Base-by-base conservation (phyloP, 805 yeast genomes). In the Phaffomyces antillensis region DNA sequence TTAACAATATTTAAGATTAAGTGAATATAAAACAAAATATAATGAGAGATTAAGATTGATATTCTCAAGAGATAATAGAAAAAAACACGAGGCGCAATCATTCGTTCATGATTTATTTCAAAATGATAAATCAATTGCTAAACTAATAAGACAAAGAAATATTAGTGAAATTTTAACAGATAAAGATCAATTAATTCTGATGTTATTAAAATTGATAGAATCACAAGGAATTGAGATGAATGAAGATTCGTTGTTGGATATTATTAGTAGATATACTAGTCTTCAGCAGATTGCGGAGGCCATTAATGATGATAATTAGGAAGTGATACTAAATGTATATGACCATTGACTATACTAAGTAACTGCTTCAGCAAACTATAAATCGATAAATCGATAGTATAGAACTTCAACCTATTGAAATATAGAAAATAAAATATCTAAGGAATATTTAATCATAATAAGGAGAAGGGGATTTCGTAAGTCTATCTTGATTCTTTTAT, bases 131-230 rank as follows among this genome's bases (percentile, higher is more conserved):
- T 15, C 34, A 3, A 36, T 47, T 35, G 42, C 42, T 2, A 44
- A 33, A 24, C 34, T 47, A 48, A 37, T 47, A 4, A 40, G 37
- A 20, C 12, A 37, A 13, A 30, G 35, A n/a, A 28, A 11, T 8
- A 17, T 18, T 9, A 5, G 13, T 20, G 4, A 16, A 15, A 16
- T 35, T 10, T 15, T 15, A 3, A 8, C 34, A 5, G 40, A 42
- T 16, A 40, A 44, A 23, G 41, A 37, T 7, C 7, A 37, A 8
- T 42, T 45, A 34, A 26, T 45, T n/a, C 28, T 12, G 7, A 16
- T 47, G 18, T 39, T 45, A 6, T 35, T 47, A n/a, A 25, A 34
- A 25, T 40, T 47, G 15, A 8, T 47, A 3, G 46, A 47, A 11
- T 16, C 39, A 4, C 43, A 45, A 25, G 42, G 33, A 6, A 18